phyloP scores from a whole-genome alignment of 257 asterid species.

The Primulina tabacum region DNA sequence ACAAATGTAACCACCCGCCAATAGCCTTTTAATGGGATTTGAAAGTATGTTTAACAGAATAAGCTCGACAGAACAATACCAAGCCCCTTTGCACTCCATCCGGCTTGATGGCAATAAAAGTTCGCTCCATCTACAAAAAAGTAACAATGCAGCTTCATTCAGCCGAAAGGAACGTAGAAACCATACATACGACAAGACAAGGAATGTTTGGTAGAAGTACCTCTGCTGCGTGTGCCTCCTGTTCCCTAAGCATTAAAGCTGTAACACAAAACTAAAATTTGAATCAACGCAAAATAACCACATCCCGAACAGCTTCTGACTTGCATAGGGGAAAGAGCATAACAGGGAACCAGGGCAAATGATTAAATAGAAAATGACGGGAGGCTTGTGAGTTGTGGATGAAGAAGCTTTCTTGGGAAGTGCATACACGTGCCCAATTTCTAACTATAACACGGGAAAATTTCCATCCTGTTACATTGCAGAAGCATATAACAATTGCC shows the following conservation, averaged over 20 bases:
- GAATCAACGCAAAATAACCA: conserved; percentile 3
- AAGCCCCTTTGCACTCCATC: conserved; percentile 99
- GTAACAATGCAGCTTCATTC: conserved; percentile 23
- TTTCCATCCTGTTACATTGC: conserved; percentile 23
- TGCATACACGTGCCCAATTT: conserved; percentile 13
- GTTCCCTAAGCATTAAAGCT: conserved; percentile 88
- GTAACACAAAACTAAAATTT: conserved; percentile 25
- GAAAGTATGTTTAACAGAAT: conserved; percentile 20
- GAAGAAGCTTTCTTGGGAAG: conserved; percentile 20
- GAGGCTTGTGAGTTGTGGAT: conserved; percentile 14
- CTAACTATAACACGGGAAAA: conserved; percentile 19
- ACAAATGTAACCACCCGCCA: conserved; percentile 13
- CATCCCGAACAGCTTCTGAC: conserved; percentile 4
- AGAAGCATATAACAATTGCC: conserved; percentile 19
- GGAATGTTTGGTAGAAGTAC: conserved; percentile 34
- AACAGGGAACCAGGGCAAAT: background rate
- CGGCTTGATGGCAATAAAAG: conserved; percentile 97
- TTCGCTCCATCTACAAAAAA: conserved; percentile 67
- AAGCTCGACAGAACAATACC: conserved; percentile 43
- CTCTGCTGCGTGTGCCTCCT: conserved; percentile 89
- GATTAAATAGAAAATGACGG: background rate
- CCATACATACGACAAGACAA: conserved; percentile 12
- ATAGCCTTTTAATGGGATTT: conserved; percentile 3
- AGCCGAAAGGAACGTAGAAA: conserved; percentile 16
- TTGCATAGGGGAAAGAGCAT: background rate